A percentile compares a stretch with the other conserved stretches of the same genome.
Conservation (phyloP, 139 green algal genomes). For the Nannochloris sp. region DNA sequence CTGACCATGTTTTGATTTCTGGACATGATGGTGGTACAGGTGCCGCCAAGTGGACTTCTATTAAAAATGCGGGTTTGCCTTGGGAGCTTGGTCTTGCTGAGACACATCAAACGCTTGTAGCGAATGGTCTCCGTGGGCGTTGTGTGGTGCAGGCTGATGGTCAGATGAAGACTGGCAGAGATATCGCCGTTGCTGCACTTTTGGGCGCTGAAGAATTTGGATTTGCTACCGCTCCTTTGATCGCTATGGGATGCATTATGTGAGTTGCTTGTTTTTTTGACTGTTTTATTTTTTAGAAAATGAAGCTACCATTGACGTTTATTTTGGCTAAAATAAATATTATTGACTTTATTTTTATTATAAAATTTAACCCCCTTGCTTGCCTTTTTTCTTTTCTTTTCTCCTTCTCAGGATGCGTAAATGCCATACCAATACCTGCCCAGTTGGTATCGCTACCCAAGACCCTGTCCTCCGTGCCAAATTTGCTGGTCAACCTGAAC, state of each 20-base stretch:
- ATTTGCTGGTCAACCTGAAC: constrained; percentile 85
- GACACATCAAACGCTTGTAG: constrained; percentile 91
- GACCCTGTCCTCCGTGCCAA: constrained; percentile 93
- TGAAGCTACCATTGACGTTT: neutral
- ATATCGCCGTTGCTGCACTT: constrained; percentile 79
- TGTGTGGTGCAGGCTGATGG: constrained; percentile 82
- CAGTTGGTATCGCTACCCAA: constrained; percentile 88
- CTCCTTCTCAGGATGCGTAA: constrained; percentile 76
- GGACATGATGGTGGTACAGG: constrained; percentile 92
- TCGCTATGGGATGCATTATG: constrained; percentile 67
- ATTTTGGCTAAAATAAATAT: neutral
- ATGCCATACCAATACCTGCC: constrained; percentile 97
- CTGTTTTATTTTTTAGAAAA: too few relatives aligned
- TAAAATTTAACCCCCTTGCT: too few relatives aligned
- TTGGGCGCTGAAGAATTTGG: constrained; percentile 95
- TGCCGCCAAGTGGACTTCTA: constrained; percentile 70
- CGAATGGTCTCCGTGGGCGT: constrained; percentile 90
- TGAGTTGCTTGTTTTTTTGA: neutral
- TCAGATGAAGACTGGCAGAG: constrained; percentile 89
- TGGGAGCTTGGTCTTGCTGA: constrained; percentile 95
- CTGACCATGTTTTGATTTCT: constrained; percentile 92
- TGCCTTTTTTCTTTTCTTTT: too few relatives aligned
- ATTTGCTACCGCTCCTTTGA: constrained; percentile 94
- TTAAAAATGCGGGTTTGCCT: constrained; percentile 75
- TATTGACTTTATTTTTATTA: too few relatives aligned